Evolutionary conservation across 768 basidiomycete species (phyloP), one percentile per base, ranked within the genome.

Genomic region (Xanthoconium purpureum): DNA sequence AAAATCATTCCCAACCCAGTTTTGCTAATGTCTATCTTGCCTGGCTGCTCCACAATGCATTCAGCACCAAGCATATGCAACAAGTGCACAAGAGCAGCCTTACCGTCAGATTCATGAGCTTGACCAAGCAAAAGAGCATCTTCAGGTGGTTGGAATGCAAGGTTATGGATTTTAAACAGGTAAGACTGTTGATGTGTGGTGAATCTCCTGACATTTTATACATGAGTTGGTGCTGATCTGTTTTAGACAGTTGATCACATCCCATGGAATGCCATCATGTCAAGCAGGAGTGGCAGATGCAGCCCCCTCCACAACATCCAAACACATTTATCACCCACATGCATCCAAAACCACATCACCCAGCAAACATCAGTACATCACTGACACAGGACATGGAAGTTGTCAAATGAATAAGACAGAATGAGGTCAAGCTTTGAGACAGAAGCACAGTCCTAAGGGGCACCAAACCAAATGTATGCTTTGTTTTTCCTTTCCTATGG

Each of bases 41-140:
- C 30, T 98, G 88, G 89, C 74, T 85, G 5, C 78, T 88, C 33
- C 77, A 83, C 45, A 89, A 91, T 67, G 82, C 84, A 0, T 77
- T 83, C 0, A 83, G 85, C 32, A 89, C 88, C 15, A 92, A 95
- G 61, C 98, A 98, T 73, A 85, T 96, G 83, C 88, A 86, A 67
- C 86, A 89, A 63, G 87, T 87, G 3, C 78, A 91, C 52, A 88
- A 89, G 65, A 79, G 79, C 43, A 89, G 91, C 1, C 73, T 94
- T 32, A 77, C 83, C 3, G 80, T 84, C 38, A 87, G 88, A 0
- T 83, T 93, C 68, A 91, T 98, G 38, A 86, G 89, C 62, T 84
- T 93, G 35, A 91, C 92, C 3, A 94, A 97, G 73, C 77, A 94
- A 58, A 92, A 90, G 75, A 79, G 78, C 45, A 85, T 96, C 0